A percentile compares a stretch with the other conserved stretches of the same genome.
Evolutionary conservation across 768 basidiomycete species (phyloP).

Genomic region (Hericium rajendrae): DNA sequence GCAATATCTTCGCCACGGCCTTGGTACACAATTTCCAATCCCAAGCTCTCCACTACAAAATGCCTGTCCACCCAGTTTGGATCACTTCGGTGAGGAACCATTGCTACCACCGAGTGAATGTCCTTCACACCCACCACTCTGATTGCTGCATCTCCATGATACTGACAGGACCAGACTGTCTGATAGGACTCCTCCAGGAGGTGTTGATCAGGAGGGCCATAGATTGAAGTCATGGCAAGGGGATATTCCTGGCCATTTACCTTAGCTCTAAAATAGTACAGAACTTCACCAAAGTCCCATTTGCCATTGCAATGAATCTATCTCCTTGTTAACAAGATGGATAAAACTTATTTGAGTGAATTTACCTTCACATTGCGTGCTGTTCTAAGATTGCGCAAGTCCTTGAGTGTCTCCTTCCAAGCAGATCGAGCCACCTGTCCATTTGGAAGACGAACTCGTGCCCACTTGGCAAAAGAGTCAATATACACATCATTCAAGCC

Average conservation of each 20-base stretch:
- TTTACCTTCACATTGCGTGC: neutral
- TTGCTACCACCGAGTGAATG: slow-evolving; percentile 4
- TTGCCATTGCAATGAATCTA: neutral
- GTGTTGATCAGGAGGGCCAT: neutral
- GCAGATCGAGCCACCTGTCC: slow-evolving; percentile 12
- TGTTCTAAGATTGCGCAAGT: neutral
- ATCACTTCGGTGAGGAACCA: slow-evolving; percentile 3
- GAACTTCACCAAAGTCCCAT: slow-evolving; percentile 1
- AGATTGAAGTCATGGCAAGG: slow-evolving; percentile 9
- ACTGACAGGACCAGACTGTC: slow-evolving; percentile 4
- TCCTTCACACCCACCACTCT: neutral
- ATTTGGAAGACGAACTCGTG: neutral
- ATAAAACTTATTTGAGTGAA: neutral
- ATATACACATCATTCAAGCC: neutral
- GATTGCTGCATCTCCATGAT: slow-evolving; percentile 4
- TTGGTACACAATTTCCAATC: neutral
- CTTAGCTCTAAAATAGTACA: slow-evolving; percentile 3
- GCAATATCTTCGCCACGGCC: neutral
- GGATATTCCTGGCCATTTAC: neutral
- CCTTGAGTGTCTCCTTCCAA: slow-evolving; percentile 9
- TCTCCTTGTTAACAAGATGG: neutral
- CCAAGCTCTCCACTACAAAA: neutral
- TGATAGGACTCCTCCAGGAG: slow-evolving; percentile 5
- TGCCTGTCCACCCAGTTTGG: neutral
- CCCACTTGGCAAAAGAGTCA: slow-evolving; percentile 6